Percentiles rank a stretch among this genome's conserved stretches.
Conservation (phyloP, 306 rosid genomes). For the Clitoria ternatea region DNA sequence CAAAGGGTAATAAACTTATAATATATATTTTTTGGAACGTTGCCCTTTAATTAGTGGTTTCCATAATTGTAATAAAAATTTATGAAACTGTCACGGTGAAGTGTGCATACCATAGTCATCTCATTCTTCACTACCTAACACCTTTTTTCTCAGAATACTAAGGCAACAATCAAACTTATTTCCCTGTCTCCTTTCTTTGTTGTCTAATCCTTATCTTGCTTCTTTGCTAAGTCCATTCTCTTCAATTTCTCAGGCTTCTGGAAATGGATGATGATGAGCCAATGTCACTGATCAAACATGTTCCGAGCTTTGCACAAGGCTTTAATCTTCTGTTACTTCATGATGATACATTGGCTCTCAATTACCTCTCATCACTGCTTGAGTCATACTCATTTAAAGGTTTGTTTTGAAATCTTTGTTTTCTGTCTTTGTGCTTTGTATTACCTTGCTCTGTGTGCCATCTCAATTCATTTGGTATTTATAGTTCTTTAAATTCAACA, state of each 20-base stretch:
- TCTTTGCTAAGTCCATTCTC: background rate
- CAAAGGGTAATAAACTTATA: too few relatives aligned
- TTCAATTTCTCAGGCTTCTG: background rate
- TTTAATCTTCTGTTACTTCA: slow-evolving; percentile 40
- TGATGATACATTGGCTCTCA: slow-evolving; percentile 27
- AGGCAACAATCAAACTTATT: background rate
- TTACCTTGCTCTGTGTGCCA: background rate
- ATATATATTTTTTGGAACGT: too few relatives aligned
- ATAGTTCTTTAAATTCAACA: too few relatives aligned
- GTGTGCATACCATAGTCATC: background rate
- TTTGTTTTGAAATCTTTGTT: background rate
- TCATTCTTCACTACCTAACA: background rate
- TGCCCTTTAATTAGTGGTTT: too few relatives aligned
- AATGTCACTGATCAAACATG: background rate
- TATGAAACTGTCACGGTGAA: background rate
- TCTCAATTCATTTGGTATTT: background rate
- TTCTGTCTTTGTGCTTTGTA: background rate
- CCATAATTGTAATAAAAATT: background rate
- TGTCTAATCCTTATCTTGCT: background rate
- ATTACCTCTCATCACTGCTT: slow-evolving; percentile 33
- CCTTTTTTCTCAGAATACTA: background rate
- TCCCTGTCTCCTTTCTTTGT: background rate
- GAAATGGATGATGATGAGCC: slow-evolving; percentile 14
- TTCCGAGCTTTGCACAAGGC: slow-evolving; percentile 43
- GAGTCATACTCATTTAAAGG: slow-evolving; percentile 44